A percentile compares a stretch with the other conserved stretches of the same genome.
phyloP scores from a whole-genome alignment of 257 asterid genomes.

The Handroanthus guayacan region DNA sequence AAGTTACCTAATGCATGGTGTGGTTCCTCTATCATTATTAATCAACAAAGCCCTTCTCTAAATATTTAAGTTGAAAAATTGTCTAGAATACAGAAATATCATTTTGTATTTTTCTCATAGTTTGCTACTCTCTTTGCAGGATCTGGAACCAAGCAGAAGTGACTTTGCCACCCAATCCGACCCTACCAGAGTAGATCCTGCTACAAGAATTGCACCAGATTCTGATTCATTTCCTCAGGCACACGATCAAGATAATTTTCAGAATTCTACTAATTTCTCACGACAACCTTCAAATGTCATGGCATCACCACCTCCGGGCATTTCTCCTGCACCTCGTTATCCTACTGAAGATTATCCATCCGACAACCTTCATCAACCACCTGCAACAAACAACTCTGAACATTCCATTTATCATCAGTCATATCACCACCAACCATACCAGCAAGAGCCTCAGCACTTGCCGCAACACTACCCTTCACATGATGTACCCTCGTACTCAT shows the following conservation, averaged over 20 bases:
- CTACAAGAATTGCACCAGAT: constrained; percentile 37
- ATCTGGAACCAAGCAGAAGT: constrained; percentile 49
- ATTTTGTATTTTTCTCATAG: constrained; percentile 20
- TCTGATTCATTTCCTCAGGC: constrained; percentile 41
- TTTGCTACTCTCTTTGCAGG: constrained; percentile 54
- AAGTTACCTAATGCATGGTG: not conserved
- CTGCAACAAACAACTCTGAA: constrained; percentile 53
- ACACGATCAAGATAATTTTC: constrained; percentile 46
- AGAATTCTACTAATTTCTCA: constrained; percentile 48
- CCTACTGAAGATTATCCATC: constrained; percentile 38
- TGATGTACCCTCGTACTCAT: constrained; percentile 49
- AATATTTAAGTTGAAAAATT: constrained; percentile 10
- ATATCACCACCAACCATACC: constrained; percentile 61
- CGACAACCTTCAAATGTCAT: constrained; percentile 48
- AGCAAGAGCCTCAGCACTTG: constrained; percentile 44
- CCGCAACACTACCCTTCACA: constrained; percentile 66
- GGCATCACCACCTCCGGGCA: constrained; percentile 41
- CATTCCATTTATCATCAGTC: constrained; percentile 54
- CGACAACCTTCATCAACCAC: constrained; percentile 51
- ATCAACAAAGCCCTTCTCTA: not conserved
- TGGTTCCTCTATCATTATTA: constrained; percentile 1
- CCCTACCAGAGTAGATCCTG: constrained; percentile 34
- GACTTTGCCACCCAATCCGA: constrained; percentile 41
- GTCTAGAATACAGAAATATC: not conserved
- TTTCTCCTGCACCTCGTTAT: constrained; percentile 48